phyloP scores from a whole-genome alignment of 768 basidiomycete genomes.

The Suillus placidus region DNA sequence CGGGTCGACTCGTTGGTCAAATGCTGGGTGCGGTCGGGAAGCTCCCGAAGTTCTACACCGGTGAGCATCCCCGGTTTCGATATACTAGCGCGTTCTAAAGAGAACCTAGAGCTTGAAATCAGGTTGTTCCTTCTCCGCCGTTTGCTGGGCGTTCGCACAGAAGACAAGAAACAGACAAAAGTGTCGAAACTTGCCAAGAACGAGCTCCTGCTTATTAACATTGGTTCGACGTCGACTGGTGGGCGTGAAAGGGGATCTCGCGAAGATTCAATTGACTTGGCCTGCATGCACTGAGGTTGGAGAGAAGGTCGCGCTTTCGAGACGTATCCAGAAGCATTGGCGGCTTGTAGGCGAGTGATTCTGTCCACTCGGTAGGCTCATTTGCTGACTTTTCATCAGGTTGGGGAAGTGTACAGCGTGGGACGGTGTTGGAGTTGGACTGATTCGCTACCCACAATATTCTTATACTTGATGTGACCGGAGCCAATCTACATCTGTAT shows the following conservation, averaged over 20 bases:
- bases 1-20: slow-evolving; percentile 94
- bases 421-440: too few relatives aligned
- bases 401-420: too few relatives aligned
- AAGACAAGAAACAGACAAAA: slow-evolving; percentile 99
- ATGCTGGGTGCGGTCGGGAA: slow-evolving; percentile 97
- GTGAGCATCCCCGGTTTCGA: slow-evolving; percentile 39
- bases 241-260: slow-evolving; percentile 93
- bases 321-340: too few relatives aligned
- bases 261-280: slow-evolving; percentile 93
- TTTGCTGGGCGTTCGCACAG: slow-evolving; percentile 93
- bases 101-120: slow-evolving; percentile 76
- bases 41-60: slow-evolving; percentile 89
- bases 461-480: too few relatives aligned
- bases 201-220: slow-evolving; percentile 94
- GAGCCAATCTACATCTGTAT: too few relatives aligned
- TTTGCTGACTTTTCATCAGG: too few relatives aligned
- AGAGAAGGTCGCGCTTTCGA: too few relatives aligned
- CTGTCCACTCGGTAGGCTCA: too few relatives aligned
- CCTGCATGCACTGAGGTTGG: too few relatives aligned
- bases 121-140: slow-evolving; percentile 93
- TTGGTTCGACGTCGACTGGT: slow-evolving; percentile 98
- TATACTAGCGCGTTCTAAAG: not conserved
- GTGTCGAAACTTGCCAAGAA: slow-evolving; percentile 89
- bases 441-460: too few relatives aligned
- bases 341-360: too few relatives aligned